These are phyloP conservation scores for Turnera subulata DNA, from an alignment of 345 rosid species.

Conservation along the genomic window DNA sequence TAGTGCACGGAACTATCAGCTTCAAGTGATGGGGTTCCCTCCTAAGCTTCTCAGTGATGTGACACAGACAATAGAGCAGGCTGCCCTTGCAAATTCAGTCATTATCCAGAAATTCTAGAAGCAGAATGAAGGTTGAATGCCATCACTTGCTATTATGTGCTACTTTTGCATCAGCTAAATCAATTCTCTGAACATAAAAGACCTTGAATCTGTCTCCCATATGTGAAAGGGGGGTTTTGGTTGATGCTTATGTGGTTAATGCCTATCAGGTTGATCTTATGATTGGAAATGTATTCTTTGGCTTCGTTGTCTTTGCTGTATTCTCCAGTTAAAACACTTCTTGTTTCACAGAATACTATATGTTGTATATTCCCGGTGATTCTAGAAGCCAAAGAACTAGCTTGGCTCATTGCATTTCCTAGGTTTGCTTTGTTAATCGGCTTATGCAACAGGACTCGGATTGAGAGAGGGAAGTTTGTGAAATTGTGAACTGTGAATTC, in stretches of 20 bases:
- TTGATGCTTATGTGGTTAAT: slow-evolving; percentile 19
- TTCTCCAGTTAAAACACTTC: too few relatives aligned
- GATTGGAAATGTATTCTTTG: neutral
- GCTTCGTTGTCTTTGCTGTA: too few relatives aligned
- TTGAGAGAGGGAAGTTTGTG: too few relatives aligned
- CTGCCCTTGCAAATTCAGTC: slow-evolving; percentile 80
- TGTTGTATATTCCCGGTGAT: too few relatives aligned
- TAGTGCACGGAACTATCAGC: slow-evolving; percentile 47
- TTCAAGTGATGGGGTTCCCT: slow-evolving; percentile 96
- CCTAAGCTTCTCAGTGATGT: slow-evolving; percentile 71
- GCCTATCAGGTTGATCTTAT: neutral
- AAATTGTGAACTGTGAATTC: too few relatives aligned
- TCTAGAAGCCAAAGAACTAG: too few relatives aligned
- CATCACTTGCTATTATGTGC: neutral
- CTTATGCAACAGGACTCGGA: too few relatives aligned
- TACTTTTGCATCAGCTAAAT: slow-evolving; percentile 9
- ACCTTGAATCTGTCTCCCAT: neutral
- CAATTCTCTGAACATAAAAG: slow-evolving; percentile 1
- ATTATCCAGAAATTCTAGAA: slow-evolving; percentile 75
- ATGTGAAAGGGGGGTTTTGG: slow-evolving; percentile 12
- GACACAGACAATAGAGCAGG: slow-evolving; percentile 65
- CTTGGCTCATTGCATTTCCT: too few relatives aligned
- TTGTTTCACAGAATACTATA: too few relatives aligned
- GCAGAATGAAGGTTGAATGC: neutral
- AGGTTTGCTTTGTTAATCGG: too few relatives aligned